Conservation (phyloP, 805 yeast genomes). For the Saturnispora sanitii region DNA sequence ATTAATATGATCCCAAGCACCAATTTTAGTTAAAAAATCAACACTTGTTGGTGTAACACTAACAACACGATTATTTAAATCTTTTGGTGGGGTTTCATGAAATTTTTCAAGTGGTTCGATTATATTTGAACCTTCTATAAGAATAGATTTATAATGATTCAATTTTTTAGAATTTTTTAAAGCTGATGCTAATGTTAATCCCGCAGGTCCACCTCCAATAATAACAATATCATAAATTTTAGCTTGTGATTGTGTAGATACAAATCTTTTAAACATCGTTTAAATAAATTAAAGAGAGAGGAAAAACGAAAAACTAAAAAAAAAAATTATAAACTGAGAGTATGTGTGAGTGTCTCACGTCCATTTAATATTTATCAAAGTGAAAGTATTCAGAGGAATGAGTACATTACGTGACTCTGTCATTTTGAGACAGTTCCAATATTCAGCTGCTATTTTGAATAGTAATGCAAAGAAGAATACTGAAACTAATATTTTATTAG, state of each 20-base stretch:
- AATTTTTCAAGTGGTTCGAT: conserved; percentile 39
- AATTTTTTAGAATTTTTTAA: conserved; percentile 60
- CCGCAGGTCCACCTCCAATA: conserved; percentile 98
- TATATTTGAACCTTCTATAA: conserved; percentile 67
- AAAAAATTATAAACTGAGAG: too few relatives aligned
- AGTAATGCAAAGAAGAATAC: too few relatives aligned
- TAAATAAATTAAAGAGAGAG: too few relatives aligned
- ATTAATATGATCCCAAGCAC: conserved; percentile 64
- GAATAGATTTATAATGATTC: conserved; percentile 45
- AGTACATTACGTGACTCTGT: conserved; percentile 26
- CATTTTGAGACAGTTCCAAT: conserved; percentile 40
- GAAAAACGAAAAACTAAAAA: not conserved
- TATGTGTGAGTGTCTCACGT: not conserved
- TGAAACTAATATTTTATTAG: conserved; percentile 18
- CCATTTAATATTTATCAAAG: too few relatives aligned
- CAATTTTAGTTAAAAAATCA: conserved; percentile 53
- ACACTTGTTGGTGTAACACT: conserved; percentile 79
- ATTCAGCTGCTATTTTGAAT: conserved; percentile 12
- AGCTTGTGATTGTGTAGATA: conserved; percentile 16
- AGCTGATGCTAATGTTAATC: conserved; percentile 76
- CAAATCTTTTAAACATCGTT: conserved; percentile 19
- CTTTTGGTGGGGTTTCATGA: conserved; percentile 32
- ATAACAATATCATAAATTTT: conserved; percentile 58
- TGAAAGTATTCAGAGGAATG: not conserved
- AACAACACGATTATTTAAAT: conserved; percentile 70